phyloP scores from a whole-genome alignment of 257 asterid genomes.

The Linaria vulgaris region DNA sequence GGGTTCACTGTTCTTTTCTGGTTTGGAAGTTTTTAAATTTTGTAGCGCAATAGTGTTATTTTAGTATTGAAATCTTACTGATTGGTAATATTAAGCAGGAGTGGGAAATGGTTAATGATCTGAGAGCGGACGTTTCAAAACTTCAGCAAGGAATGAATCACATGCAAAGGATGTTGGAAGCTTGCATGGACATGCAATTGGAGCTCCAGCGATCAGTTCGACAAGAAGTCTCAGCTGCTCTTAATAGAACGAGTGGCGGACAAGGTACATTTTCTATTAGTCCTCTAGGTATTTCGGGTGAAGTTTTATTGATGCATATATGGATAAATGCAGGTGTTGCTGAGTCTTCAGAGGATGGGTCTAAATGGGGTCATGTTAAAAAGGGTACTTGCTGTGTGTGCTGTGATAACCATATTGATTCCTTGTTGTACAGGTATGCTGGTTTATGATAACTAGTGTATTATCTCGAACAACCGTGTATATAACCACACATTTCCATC shows the following conservation, averaged over 20 bases:
- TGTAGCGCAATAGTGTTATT: background rate
- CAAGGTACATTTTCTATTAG: slow-evolving; percentile 51
- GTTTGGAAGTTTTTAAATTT: background rate
- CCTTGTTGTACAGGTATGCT: slow-evolving; percentile 82
- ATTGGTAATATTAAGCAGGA: slow-evolving; percentile 44
- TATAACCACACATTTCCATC: background rate
- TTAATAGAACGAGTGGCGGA: slow-evolving; percentile 69
- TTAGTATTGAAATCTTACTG: slow-evolving; percentile 4
- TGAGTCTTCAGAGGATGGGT: slow-evolving; percentile 77
- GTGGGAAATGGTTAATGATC: slow-evolving; percentile 82
- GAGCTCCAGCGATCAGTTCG: slow-evolving; percentile 95
- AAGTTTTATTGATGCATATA: background rate
- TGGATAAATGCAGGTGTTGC: slow-evolving; percentile 46
- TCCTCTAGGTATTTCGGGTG: background rate
- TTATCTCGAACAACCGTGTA: background rate
- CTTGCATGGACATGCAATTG: slow-evolving; percentile 99
- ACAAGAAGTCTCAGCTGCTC: slow-evolving; percentile 97
- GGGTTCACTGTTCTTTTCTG: background rate
- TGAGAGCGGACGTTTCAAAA: slow-evolving; percentile 74
- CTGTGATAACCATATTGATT: slow-evolving; percentile 85
- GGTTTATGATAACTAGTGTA: background rate
- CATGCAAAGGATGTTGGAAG: slow-evolving; percentile 98
- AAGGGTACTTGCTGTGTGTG: slow-evolving; percentile 97
- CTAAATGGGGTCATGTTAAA: slow-evolving; percentile 76
- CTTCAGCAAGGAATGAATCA: slow-evolving; percentile 94